A percentile compares a stretch with the other conserved stretches of the same genome.
Conservation (phyloP, 345 rosid species). For the Hibiscus trionum region DNA sequence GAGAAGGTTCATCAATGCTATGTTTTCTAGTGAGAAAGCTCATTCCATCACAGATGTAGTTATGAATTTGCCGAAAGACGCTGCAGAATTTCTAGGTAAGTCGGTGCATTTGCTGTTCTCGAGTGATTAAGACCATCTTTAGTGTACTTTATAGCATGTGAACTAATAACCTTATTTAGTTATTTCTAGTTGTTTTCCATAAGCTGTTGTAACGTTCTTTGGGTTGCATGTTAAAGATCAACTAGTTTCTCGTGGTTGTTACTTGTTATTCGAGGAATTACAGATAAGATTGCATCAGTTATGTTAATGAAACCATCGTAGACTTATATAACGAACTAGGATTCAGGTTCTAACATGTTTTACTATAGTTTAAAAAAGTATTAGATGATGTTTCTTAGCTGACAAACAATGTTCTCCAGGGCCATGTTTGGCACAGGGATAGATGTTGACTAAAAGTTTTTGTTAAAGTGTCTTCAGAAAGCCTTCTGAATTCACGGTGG, state of each 20-base stretch:
- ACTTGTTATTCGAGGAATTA: background rate
- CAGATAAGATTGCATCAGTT: background rate
- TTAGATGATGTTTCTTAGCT: background rate
- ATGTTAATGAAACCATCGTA: background rate
- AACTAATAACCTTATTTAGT: background rate
- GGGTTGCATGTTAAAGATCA: background rate
- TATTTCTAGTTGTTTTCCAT: background rate
- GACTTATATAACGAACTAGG: background rate
- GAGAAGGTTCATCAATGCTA: slow-evolving; percentile 68
- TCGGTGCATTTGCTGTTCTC: background rate
- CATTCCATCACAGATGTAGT: slow-evolving; percentile 63
- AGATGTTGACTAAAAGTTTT: background rate
- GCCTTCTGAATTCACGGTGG: background rate
- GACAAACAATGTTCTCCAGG: background rate
- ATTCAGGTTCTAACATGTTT: background rate
- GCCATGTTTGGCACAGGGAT: too few relatives aligned
- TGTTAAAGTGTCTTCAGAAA: background rate
- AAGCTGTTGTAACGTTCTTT: background rate
- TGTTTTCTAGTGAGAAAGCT: slow-evolving; percentile 68
- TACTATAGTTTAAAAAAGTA: background rate
- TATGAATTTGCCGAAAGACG: slow-evolving; percentile 86
- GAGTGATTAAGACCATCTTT: background rate
- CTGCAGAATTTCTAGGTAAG: slow-evolving; percentile 67
- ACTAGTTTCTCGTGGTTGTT: background rate
- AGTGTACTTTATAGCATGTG: background rate